These are phyloP conservation scores for Ramalina intermedia DNA, from an alignment of 495 filamentous ascomycete species.

Conservation along the genomic window DNA sequence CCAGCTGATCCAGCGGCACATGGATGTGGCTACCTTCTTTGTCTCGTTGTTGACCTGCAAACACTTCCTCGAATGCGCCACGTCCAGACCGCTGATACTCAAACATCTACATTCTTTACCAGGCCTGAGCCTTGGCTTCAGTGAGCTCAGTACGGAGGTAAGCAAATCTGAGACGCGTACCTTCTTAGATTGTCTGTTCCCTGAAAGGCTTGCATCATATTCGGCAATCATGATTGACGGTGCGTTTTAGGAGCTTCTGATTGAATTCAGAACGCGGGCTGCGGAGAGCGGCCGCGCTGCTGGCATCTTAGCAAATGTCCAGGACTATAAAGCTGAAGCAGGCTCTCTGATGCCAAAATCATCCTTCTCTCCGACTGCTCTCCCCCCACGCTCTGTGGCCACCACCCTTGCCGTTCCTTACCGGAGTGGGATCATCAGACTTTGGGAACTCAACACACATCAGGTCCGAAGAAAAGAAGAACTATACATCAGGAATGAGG, in stretches of 20 bases:
- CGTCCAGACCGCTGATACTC: constrained; percentile 3
- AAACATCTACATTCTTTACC: constrained; percentile 7
- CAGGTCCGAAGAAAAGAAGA: constrained; percentile 11
- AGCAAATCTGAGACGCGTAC: too few species aligned
- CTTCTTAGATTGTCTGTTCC: too few species aligned
- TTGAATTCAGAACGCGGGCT: constrained; percentile 5
- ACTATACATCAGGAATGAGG: constrained; percentile 3
- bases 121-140: constrained; percentile 10
- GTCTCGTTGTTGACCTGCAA: constrained; percentile 14
- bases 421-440: constrained; percentile 4
- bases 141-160: constrained; percentile 3
- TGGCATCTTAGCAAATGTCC: constrained; percentile 12
- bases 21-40: constrained; percentile 12
- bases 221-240: too few species aligned
- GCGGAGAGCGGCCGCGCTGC: constrained; percentile 8
- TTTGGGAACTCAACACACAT: constrained; percentile 9
- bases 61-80: constrained; percentile 3
- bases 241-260: constrained; percentile 1
- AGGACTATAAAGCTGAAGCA: background rate
- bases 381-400: background rate
- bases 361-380: constrained; percentile 1
- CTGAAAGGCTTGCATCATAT: too few species aligned
- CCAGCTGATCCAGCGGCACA: constrained; percentile 11
- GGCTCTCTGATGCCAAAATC: background rate
- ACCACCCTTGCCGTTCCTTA: constrained; percentile 4